Base-by-base conservation (phyloP, 2,329 filamentous ascomycete genomes). In the Nemania sp. region DNA sequence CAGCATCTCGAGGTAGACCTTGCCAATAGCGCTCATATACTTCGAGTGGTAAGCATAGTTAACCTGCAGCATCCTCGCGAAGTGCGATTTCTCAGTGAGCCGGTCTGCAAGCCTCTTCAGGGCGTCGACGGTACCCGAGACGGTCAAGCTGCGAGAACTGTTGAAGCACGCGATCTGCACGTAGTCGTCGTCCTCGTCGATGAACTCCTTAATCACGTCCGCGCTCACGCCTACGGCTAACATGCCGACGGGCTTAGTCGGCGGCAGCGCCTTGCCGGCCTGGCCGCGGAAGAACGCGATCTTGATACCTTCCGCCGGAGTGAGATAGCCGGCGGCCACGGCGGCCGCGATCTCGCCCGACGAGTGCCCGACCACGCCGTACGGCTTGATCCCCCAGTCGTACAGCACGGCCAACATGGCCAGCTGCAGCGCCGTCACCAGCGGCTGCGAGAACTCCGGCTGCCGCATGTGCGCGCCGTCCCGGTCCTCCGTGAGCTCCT, bases 381-480 rank as follows among this genome's bases (percentile, higher is more conserved):
- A 9, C 3, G 63, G 54, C 17, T 41, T 42, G 3, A 71, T 51
- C 2, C 62, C 61, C 55, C 65, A 68, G 14, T 34, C 34, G 7
- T 55, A 43, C 33, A 69, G 57, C 1, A 72, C 49, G 14, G 67
- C 63, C 0, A 73, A 50, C 0, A 73, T 43, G n/a, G 45, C 66
- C 4, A 75, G 51, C 49, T 75, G 73, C 1, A 76, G 34, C 0
- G 71, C 70, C 1, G 71, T 73, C 43, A 67, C 73, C 2, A 70
- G 33, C 6, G 71, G 68, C 42, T 73, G 71, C 6, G 64, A 65
- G 26, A 70, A 60, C n/a, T 63, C 56, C 3, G 62, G 60, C 40
- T 66, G 53, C 9, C 64, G 36, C 5, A 70, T 22, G 17, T 61
- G 52, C 33, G 60, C 49, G 1, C 61, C 39, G 2, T 53, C 39